Percentiles rank a stretch among this genome's conserved stretches.
These are phyloP conservation scores for Zea luxurians DNA, from an alignment of 176 grass and related monocot genomes.

Conservation along the genomic window DNA sequence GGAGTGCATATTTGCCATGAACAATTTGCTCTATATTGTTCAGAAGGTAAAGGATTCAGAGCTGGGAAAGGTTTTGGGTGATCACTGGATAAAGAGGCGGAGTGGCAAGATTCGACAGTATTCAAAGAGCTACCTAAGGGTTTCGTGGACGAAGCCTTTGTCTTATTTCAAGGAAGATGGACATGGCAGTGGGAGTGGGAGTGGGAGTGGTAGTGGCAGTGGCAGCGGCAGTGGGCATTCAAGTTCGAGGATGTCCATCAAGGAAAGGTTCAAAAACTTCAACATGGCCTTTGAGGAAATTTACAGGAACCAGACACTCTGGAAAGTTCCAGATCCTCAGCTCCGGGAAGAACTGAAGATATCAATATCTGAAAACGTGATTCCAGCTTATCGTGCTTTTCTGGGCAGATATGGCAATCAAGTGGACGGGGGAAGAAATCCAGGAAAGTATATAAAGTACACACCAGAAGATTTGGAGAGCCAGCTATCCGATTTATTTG, in stretches of 20 bases:
- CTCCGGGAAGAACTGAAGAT: slow-evolving; percentile 93
- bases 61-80: slow-evolving; percentile 85
- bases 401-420: slow-evolving; percentile 79
- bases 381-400: slow-evolving; percentile 88
- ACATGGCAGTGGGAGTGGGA: slow-evolving; percentile 42
- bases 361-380: slow-evolving; percentile 87
- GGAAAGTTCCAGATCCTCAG: slow-evolving; percentile 92
- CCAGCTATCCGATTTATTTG: slow-evolving; percentile 78
- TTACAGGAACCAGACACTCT: slow-evolving; percentile 74
- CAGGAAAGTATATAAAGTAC: slow-evolving; percentile 77
- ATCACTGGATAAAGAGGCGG: slow-evolving; percentile 73
- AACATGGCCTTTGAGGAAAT: slow-evolving; percentile 92
- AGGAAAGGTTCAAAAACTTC: slow-evolving; percentile 94
- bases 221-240: slow-evolving; percentile 65
- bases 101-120: slow-evolving; percentile 82
- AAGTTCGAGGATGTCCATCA: slow-evolving; percentile 71
- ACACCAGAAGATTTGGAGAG: slow-evolving; percentile 84
- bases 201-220: slow-evolving; percentile 32
- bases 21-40: slow-evolving; percentile 92
- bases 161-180: slow-evolving; percentile 85
- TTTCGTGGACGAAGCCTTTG: slow-evolving; percentile 78
- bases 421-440: slow-evolving; percentile 67
- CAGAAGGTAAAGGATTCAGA: slow-evolving; percentile 88
- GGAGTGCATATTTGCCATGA: slow-evolving; percentile 92
- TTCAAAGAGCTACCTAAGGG: slow-evolving; percentile 77